Conservation (phyloP, 2,329 filamentous ascomycete genomes). For the Diplodia scrobiculata region DNA sequence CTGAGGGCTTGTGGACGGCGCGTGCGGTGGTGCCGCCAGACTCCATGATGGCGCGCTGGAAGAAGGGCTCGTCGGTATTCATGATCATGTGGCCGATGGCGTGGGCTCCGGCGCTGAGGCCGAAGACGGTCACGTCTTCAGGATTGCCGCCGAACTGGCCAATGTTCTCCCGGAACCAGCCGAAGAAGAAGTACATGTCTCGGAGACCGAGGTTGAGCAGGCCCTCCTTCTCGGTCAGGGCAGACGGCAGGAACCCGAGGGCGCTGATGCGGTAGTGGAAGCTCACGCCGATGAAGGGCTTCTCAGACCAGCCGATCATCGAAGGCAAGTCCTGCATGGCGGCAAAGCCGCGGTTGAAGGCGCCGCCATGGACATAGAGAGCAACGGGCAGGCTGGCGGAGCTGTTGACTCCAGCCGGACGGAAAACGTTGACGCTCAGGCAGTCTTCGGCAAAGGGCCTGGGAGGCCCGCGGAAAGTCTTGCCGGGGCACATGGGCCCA, state of each 20-base stretch:
- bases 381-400: slow-evolving; percentile 31
- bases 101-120: slow-evolving; percentile 36
- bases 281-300: slow-evolving; percentile 59
- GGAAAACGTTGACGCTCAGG: slow-evolving; percentile 35
- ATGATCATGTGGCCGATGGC: slow-evolving; percentile 69
- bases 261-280: slow-evolving; percentile 35
- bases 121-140: slow-evolving; percentile 34
- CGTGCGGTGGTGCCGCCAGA: slow-evolving; percentile 53
- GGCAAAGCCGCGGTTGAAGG: slow-evolving; percentile 52
- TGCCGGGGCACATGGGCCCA: slow-evolving; percentile 34
- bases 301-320: slow-evolving; percentile 58
- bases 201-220: slow-evolving; percentile 35
- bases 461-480: slow-evolving; percentile 32
- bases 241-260: slow-evolving; percentile 30
- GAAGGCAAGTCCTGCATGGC: slow-evolving; percentile 61
- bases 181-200: slow-evolving; percentile 39
- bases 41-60: slow-evolving; percentile 53
- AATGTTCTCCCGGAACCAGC: slow-evolving; percentile 51
- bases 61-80: slow-evolving; percentile 48
- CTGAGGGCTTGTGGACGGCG: slow-evolving; percentile 48
- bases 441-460: slow-evolving; percentile 35
- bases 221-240: slow-evolving; percentile 40
- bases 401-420: slow-evolving; percentile 29
- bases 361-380: slow-evolving; percentile 65
- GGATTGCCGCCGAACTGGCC: slow-evolving; percentile 37